Conservation (phyloP, 768 basidiomycete genomes). For the Lactifluus piperatus region DNA sequence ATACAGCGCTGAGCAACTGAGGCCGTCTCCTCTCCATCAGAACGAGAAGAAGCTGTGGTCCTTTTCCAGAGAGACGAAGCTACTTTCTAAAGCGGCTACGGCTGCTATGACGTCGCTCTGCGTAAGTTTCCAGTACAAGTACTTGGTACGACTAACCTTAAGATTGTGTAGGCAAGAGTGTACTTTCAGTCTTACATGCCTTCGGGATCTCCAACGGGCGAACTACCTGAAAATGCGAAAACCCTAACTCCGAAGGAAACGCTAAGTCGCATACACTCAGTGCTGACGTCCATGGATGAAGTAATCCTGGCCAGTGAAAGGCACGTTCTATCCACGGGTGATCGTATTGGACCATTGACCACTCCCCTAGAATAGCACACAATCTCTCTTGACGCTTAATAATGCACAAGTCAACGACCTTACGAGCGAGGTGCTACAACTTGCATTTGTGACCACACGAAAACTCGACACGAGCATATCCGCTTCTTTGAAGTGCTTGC, state of each 20-base stretch:
- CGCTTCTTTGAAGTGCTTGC: constrained; percentile 75
- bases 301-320: constrained; percentile 49
- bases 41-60: constrained; percentile 32
- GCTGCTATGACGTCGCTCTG: constrained; percentile 82
- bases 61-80: constrained; percentile 46
- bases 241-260: constrained; percentile 44
- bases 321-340: constrained; percentile 37
- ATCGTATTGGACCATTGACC: constrained; percentile 11
- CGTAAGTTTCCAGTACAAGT: constrained; percentile 41
- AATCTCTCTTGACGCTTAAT: constrained; percentile 52
- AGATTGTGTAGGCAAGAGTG: constrained; percentile 54
- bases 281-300: constrained; percentile 52
- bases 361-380: constrained; percentile 57
- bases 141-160: constrained; percentile 1
- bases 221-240: constrained; percentile 41
- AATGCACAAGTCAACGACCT: constrained; percentile 43
- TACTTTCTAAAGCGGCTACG: constrained; percentile 74
- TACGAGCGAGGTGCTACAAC: constrained; percentile 54
- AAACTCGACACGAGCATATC: constrained; percentile 43
- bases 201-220: constrained; percentile 57
- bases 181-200: constrained; percentile 57
- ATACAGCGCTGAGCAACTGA: constrained; percentile 63
- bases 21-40: constrained; percentile 45
- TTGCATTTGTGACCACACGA: constrained; percentile 55
- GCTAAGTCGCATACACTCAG: constrained; percentile 59